Conservation (phyloP, 2,329 filamentous ascomycete species). For the Trichoderma simmonsii region DNA sequence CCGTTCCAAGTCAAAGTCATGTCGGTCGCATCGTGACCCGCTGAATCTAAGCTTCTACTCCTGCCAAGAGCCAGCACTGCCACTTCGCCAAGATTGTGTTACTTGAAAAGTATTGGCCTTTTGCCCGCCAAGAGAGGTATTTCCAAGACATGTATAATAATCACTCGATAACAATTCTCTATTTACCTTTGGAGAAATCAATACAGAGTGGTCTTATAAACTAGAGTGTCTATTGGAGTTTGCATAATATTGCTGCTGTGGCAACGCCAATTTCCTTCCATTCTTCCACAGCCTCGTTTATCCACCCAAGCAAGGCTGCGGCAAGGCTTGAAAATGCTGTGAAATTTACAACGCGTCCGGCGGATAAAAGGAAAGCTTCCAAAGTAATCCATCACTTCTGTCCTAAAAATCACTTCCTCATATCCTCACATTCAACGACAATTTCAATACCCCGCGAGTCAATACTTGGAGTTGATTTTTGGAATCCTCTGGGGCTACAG, state of each 20-base stretch:
- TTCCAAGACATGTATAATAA: neutral
- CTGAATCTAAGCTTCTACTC: neutral
- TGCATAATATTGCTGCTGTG: neutral
- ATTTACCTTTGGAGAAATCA: neutral
- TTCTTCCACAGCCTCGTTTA: neutral
- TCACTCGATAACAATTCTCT: neutral
- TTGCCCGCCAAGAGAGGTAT: neutral
- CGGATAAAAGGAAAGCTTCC: too few species aligned
- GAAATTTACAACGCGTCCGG: neutral
- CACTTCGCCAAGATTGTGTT: neutral
- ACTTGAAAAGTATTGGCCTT: neutral
- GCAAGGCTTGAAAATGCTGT: neutral
- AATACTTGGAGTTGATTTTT: neutral
- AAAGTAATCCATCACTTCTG: neutral
- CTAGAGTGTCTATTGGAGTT: neutral
- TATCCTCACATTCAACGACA: neutral
- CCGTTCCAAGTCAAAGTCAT: neutral
- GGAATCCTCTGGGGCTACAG: neutral
- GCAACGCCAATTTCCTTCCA: neutral
- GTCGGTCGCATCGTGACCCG: neutral
- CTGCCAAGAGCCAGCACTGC: constrained; percentile 4
- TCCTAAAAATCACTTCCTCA: neutral
- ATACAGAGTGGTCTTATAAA: neutral
- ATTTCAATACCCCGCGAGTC: neutral
- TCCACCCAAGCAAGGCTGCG: neutral